Conservation (phyloP, 805 yeast species). For the Danielozyma ontarioensis region DNA sequence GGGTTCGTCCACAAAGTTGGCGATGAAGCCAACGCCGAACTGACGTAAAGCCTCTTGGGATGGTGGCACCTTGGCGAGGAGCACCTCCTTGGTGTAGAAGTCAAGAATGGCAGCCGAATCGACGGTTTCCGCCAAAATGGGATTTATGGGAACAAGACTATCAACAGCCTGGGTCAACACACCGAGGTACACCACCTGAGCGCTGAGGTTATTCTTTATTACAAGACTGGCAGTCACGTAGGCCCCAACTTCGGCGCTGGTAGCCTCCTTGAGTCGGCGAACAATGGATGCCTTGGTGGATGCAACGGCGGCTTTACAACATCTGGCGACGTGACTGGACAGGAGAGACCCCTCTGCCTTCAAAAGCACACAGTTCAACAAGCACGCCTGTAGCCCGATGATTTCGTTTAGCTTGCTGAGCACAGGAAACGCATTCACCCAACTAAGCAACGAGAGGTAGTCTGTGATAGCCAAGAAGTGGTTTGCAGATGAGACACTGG, state of each 20-base stretch:
- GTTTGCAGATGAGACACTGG: slow-evolving; percentile 18
- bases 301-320: slow-evolving; percentile 22
- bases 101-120: slow-evolving; percentile 9
- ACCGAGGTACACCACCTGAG: slow-evolving; percentile 17
- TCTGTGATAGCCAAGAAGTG: slow-evolving; percentile 51
- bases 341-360: slow-evolving; percentile 35
- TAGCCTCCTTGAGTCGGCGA: slow-evolving; percentile 1
- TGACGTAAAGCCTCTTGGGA: slow-evolving; percentile 25
- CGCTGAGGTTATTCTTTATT: slow-evolving; percentile 2
- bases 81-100: slow-evolving; percentile 32
- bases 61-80: slow-evolving; percentile 43
- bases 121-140: slow-evolving; percentile 12
- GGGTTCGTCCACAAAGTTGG: slow-evolving; percentile 34
- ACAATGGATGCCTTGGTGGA: slow-evolving; percentile 23
- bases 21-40: slow-evolving; percentile 43
- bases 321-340: slow-evolving; percentile 14
- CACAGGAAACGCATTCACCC: slow-evolving; percentile 43
- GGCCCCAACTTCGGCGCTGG: not conserved
- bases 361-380: slow-evolving; percentile 36
- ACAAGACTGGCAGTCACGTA: not conserved
- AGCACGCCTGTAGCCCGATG: slow-evolving; percentile 26
- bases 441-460: slow-evolving; percentile 50
- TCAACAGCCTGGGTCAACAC: slow-evolving; percentile 17
- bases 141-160: slow-evolving; percentile 20
- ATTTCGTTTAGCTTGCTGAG: slow-evolving; percentile 11